Evolutionary conservation across 164 flowering plant genomes (phyloP).

Genomic region (Aristolochia contorta): DNA sequence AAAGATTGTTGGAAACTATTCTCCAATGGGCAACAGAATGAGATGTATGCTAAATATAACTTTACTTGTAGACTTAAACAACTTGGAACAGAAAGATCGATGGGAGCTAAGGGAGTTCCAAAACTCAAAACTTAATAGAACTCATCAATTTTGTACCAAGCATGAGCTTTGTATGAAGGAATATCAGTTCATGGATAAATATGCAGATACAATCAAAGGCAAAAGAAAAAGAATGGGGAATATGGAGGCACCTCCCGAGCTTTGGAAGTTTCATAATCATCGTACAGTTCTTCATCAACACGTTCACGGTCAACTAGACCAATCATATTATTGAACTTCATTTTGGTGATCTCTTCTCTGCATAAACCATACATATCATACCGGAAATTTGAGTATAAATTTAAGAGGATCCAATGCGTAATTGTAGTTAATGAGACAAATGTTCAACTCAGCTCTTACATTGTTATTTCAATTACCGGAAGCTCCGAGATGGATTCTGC

Average conservation of each 20-base stretch:
- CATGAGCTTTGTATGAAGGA: background rate
- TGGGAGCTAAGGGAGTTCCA: too few relatives aligned
- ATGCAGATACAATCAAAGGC: background rate
- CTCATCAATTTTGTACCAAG: too few relatives aligned
- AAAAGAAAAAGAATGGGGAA: background rate
- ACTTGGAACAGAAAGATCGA: too few relatives aligned
- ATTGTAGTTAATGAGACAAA: background rate
- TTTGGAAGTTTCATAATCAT: slow-evolving; percentile 84
- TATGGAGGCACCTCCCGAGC: slow-evolving; percentile 68
- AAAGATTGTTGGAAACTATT: background rate
- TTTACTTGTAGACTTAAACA: background rate
- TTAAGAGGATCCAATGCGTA: background rate
- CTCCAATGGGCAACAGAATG: background rate
- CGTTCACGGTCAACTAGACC: slow-evolving; percentile 87
- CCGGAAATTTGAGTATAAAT: background rate
- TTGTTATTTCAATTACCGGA: slow-evolving; percentile 77
- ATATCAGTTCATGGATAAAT: background rate
- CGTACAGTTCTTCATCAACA: slow-evolving; percentile 81
- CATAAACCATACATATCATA: slow-evolving; percentile 3
- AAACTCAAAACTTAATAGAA: too few relatives aligned
- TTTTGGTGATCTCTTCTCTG: slow-evolving; percentile 88
- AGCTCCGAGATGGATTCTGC: slow-evolving; percentile 93
- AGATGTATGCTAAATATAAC: background rate
- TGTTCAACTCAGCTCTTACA: slow-evolving; percentile 35
- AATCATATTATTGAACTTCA: slow-evolving; percentile 89